phyloP scores from a whole-genome alignment of 2,329 filamentous ascomycete genomes.

The Ophiostoma piceae region DNA sequence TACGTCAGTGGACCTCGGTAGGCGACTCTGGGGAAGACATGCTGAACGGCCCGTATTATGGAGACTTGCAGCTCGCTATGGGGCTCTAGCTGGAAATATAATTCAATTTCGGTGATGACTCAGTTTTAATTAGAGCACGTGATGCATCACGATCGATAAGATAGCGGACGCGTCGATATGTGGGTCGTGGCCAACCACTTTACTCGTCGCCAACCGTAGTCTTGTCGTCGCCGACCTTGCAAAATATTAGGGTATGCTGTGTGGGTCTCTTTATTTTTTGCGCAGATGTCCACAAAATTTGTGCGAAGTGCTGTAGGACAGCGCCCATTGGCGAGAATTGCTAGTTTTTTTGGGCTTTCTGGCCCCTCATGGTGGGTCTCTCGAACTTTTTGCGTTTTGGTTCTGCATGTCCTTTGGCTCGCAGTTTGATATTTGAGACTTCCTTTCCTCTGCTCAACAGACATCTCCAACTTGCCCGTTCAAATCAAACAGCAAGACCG shows the following conservation, averaged over 20 bases:
- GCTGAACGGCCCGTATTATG: constrained; percentile 5
- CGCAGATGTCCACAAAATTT: constrained; percentile 36
- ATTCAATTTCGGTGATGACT: not conserved
- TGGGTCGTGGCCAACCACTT: constrained; percentile 19
- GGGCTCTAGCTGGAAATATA: not conserved
- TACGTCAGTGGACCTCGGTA: constrained; percentile 23
- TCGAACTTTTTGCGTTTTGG: constrained; percentile 28
- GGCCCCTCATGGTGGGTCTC: constrained; percentile 13
- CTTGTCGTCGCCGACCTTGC: constrained; percentile 35
- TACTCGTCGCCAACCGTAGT: constrained; percentile 18
- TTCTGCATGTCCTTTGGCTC: constrained; percentile 23
- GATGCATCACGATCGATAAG: constrained; percentile 14
- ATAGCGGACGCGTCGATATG: not conserved
- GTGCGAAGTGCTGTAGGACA: constrained; percentile 27
- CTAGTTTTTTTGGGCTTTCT: constrained; percentile 16
- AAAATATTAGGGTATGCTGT: constrained; percentile 33
- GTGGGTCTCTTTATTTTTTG: constrained; percentile 31
- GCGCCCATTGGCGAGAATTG: constrained; percentile 27
- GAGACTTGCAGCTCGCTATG: not conserved
- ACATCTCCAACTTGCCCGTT: constrained; percentile 31
- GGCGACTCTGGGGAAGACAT: not conserved
- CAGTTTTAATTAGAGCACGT: not conserved
- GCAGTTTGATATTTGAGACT: constrained; percentile 23
- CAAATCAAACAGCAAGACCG: constrained; percentile 44
- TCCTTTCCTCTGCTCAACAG: constrained; percentile 35